phyloP scores from a whole-genome alignment of 495 filamentous ascomycete genomes.

The Glarea lozoyensis region DNA sequence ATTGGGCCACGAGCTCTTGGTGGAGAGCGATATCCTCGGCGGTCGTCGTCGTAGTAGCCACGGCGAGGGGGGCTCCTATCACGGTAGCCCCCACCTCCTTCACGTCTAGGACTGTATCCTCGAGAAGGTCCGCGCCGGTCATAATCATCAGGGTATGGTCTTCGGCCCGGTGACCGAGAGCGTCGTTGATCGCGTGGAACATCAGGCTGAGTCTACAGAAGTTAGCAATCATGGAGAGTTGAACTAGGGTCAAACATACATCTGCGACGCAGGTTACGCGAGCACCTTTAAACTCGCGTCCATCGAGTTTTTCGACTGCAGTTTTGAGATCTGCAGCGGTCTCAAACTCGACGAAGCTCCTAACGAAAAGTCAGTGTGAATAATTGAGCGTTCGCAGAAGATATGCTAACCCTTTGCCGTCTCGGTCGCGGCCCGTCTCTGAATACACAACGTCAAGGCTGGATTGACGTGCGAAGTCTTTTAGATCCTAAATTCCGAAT shows the following conservation, averaged over 20 bases:
- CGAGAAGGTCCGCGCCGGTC: conserved; percentile 70
- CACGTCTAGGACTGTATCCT: conserved; percentile 63
- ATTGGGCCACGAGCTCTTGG: conserved; percentile 50
- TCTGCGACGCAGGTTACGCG: conserved; percentile 77
- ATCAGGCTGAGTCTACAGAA: conserved; percentile 44
- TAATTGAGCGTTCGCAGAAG: background rate
- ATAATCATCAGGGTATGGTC: conserved; percentile 65
- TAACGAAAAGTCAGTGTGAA: conserved; percentile 19
- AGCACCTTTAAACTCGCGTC: conserved; percentile 80
- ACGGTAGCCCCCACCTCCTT: conserved; percentile 72
- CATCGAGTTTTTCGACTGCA: conserved; percentile 88
- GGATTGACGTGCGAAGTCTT: conserved; percentile 97
- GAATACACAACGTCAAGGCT: conserved; percentile 97
- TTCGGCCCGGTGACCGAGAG: conserved; percentile 68
- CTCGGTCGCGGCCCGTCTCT: conserved; percentile 86
- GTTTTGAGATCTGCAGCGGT: conserved; percentile 79
- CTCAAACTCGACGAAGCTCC: conserved; percentile 96
- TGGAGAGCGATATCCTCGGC: conserved; percentile 62
- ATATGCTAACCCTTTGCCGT: conserved; percentile 78
- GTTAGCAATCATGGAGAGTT: background rate
- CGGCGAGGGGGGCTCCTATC: conserved; percentile 73
- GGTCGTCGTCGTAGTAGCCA: conserved; percentile 69
- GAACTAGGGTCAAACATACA: conserved; percentile 43
- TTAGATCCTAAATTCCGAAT: conserved; percentile 79
- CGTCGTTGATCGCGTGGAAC: conserved; percentile 66